Conservation (phyloP, 2,329 filamentous ascomycete genomes). For the Trichoderma breve region DNA sequence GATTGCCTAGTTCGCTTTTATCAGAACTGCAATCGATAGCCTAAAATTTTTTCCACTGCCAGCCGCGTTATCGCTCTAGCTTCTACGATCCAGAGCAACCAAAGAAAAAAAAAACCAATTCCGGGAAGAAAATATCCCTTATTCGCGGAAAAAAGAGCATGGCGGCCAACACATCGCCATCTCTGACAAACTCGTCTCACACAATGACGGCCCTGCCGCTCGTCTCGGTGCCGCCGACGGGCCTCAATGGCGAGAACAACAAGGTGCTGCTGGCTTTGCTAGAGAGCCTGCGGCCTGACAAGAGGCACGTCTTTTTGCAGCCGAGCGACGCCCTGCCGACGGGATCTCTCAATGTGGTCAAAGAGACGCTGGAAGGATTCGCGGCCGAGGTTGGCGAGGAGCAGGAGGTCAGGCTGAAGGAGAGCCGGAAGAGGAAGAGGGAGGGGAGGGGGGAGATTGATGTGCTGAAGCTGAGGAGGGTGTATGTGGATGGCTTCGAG, state of each 20-base stretch:
- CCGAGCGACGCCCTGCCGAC: slow-evolving; percentile 65
- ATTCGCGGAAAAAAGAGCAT: slow-evolving; percentile 25
- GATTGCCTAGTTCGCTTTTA: neutral
- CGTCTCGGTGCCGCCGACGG: slow-evolving; percentile 39
- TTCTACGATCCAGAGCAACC: neutral
- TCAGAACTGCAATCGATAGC: neutral
- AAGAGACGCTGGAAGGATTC: slow-evolving; percentile 74
- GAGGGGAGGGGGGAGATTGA: slow-evolving; percentile 45
- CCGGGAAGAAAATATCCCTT: neutral
- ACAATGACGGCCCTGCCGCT: slow-evolving; percentile 54
- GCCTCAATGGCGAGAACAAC: slow-evolving; percentile 26
- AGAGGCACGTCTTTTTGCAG: slow-evolving; percentile 74
- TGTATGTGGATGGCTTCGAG: slow-evolving; percentile 85
- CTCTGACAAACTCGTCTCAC: slow-evolving; percentile 62
- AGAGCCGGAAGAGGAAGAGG: slow-evolving; percentile 76
- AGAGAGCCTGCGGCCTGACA: slow-evolving; percentile 54
- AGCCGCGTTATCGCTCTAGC: slow-evolving; percentile 13
- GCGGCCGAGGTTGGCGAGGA: slow-evolving; percentile 70
- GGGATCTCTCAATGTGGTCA: slow-evolving; percentile 72
- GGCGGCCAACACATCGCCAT: slow-evolving; percentile 51
- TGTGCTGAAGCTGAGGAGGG: slow-evolving; percentile 72
- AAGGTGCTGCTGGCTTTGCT: slow-evolving; percentile 49
- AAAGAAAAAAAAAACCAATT: neutral
- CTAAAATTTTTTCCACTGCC: slow-evolving; percentile 12
- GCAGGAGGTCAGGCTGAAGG: slow-evolving; percentile 66